These are phyloP conservation scores for Sugiyamaella marilandica DNA, from an alignment of 805 yeast species.

Conservation along the genomic window DNA sequence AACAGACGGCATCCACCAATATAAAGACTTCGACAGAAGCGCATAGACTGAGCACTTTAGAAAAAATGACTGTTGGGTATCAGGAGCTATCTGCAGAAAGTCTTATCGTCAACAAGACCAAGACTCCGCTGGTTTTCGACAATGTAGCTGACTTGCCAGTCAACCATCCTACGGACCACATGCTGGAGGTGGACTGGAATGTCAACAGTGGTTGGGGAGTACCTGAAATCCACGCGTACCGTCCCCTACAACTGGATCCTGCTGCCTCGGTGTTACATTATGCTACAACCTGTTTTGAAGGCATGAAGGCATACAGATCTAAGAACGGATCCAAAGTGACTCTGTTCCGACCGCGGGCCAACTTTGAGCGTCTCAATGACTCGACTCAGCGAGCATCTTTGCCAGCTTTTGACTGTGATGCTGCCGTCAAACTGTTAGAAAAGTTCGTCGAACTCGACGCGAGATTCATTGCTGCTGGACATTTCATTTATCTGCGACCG, in stretches of 20 bases:
- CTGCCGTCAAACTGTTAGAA: conserved; percentile 41
- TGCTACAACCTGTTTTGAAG: conserved; percentile 79
- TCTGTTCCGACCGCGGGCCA: conserved; percentile 43
- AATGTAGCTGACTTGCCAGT: conserved; percentile 7
- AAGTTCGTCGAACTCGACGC: conserved; percentile 41
- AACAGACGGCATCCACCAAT: no score
- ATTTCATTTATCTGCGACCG: conserved; percentile 44
- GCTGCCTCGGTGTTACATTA: conserved; percentile 78
- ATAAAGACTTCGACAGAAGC: not conserved
- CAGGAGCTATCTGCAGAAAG: conserved; percentile 15
- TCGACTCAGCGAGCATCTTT: conserved; percentile 46
- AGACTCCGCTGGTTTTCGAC: conserved; percentile 11
- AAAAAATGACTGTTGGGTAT: conserved; percentile 19
- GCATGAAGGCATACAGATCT: conserved; percentile 68
- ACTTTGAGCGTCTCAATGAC: conserved; percentile 46
- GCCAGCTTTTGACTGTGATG: conserved; percentile 45
- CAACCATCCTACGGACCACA: conserved; percentile 46
- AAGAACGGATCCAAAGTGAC: conserved; percentile 19
- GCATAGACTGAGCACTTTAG: not conserved
- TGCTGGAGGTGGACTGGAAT: conserved; percentile 73
- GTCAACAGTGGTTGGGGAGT: conserved; percentile 62
- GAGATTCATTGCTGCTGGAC: conserved; percentile 43
- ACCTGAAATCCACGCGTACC: conserved; percentile 74
- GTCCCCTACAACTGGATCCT: conserved; percentile 64
- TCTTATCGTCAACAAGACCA: conserved; percentile 10